Percentiles rank a stretch among this genome's conserved stretches.
phyloP scores from a whole-genome alignment of 331 rosid genomes.

The Spiraea crenata region DNA sequence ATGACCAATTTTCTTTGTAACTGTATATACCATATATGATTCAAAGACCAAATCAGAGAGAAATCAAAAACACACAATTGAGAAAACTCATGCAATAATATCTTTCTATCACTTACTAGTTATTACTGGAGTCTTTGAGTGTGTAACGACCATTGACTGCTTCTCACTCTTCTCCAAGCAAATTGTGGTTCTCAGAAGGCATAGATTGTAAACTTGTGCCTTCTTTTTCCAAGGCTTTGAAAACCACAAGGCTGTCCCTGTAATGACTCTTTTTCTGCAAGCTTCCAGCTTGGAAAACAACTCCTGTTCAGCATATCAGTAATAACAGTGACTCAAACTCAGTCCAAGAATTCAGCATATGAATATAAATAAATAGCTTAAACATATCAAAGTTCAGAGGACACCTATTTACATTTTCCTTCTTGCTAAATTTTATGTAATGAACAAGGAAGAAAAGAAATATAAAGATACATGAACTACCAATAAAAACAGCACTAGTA shows the following conservation, averaged over 20 bases:
- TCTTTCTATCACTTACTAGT: neutral
- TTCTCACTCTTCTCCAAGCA: no score
- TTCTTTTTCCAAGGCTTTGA: no score
- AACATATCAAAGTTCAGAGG: neutral
- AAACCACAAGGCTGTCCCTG: neutral
- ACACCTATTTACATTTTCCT: neutral
- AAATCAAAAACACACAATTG: conserved; percentile 5
- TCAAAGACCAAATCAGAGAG: neutral
- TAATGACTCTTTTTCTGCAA: neutral
- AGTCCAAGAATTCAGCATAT: neutral
- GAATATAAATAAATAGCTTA: neutral
- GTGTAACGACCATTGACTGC: no score
- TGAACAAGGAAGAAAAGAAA: neutral
- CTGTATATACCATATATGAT: conserved; percentile 14
- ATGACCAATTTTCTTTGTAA: neutral
- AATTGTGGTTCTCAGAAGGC: no score
- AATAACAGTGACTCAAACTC: neutral
- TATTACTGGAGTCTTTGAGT: neutral
- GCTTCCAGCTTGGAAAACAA: neutral
- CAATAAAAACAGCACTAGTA: neutral
- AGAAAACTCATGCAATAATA: neutral
- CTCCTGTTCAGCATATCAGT: neutral
- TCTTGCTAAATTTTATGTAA: neutral
- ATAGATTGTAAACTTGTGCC: no score
- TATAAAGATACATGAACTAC: neutral